phyloP scores from a whole-genome alignment of 441 rosid species.

The Populus hybrid region DNA sequence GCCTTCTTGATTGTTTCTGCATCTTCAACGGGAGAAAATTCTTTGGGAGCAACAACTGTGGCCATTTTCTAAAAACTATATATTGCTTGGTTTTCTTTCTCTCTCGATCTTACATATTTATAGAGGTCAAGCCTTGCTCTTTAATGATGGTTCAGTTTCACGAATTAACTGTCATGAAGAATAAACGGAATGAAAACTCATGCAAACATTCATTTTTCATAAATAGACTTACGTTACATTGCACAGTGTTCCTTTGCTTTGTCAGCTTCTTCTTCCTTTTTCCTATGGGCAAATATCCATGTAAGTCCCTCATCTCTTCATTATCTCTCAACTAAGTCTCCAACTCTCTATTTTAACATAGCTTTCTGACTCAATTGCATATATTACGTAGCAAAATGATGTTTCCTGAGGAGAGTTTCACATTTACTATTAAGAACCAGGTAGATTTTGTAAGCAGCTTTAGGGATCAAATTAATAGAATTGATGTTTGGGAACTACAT shows the following conservation, averaged over 20 bases:
- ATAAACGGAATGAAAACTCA: background rate
- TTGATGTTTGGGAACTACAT: too few relatives aligned
- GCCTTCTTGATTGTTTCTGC: constrained; percentile 50
- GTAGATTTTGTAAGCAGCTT: background rate
- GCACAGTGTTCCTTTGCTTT: background rate
- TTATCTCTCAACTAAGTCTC: background rate
- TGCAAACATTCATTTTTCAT: background rate
- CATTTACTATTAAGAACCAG: background rate
- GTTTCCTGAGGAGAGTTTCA: background rate
- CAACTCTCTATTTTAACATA: too few relatives aligned
- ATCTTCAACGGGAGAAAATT: constrained; percentile 47
- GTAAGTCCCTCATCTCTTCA: background rate
- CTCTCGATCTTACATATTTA: background rate
- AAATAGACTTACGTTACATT: background rate
- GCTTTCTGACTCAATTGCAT: background rate
- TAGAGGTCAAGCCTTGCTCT: background rate
- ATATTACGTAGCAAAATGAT: background rate
- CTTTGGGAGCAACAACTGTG: constrained; percentile 44
- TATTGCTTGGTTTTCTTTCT: background rate
- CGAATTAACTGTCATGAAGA: background rate
- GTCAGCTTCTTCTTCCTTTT: background rate
- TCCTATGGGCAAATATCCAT: background rate
- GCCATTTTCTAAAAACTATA: constrained; percentile 33
- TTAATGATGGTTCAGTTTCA: background rate
- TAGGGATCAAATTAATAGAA: background rate